Evolutionary conservation across 768 basidiomycete genomes (phyloP).

Genomic region (Suillus subalutaceus): DNA sequence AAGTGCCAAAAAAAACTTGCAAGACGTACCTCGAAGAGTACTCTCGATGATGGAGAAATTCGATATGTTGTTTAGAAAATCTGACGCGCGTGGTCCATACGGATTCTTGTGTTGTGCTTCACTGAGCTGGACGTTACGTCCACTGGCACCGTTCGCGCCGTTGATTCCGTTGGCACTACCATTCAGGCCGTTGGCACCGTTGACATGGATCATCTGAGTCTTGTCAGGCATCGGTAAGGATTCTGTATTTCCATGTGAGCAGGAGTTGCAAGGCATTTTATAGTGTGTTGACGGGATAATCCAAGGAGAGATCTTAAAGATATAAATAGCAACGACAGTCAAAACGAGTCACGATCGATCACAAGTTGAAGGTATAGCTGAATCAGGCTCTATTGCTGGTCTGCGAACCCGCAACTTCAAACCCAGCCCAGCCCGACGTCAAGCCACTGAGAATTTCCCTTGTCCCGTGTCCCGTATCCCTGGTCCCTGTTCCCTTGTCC

Average conservation of each 20-base stretch:
- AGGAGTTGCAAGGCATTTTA: constrained; percentile 31
- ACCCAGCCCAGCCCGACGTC: too few relatives aligned
- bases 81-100: constrained; percentile 88
- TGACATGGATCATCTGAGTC: constrained; percentile 66
- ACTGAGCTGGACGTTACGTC: constrained; percentile 33
- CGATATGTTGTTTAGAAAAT: constrained; percentile 89
- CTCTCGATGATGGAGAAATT: constrained; percentile 98
- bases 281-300: not conserved
- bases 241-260: constrained; percentile 60
- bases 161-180: constrained; percentile 42
- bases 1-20: not conserved
- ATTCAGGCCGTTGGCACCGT: constrained; percentile 37
- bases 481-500: too few relatives aligned
- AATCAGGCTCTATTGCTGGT: too few relatives aligned
- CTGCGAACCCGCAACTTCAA: too few relatives aligned
- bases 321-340: not conserved
- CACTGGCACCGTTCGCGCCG: constrained; percentile 44
- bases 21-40: constrained; percentile 81
- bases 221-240: constrained; percentile 40
- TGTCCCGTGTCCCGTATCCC: too few relatives aligned
- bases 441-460: too few relatives aligned
- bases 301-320: not conserved
- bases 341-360: constrained; percentile 1
- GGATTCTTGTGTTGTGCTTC: constrained; percentile 62
- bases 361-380: not conserved